Conservation (phyloP, 768 basidiomycete species). For the Porpolomopsis calyptriformis region DNA sequence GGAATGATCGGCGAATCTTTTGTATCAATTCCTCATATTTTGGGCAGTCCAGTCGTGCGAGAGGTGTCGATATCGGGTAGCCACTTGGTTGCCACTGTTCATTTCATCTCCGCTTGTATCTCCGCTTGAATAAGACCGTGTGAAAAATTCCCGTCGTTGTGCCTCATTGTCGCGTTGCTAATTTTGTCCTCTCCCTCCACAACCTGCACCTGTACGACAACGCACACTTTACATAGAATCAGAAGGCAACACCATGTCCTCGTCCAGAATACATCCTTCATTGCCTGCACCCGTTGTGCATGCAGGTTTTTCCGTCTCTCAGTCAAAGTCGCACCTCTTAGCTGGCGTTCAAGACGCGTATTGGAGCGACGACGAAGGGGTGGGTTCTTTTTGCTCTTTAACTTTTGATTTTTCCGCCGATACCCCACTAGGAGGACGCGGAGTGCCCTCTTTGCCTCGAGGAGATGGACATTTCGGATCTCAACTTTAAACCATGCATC, state of each 20-base stretch:
- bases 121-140: background rate
- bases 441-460: conserved; percentile 98
- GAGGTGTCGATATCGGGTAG: no score
- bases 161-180: conserved; percentile 12
- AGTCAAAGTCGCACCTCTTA: conserved; percentile 77
- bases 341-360: conserved; percentile 94
- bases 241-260: conserved; percentile 38
- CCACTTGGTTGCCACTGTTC: no score
- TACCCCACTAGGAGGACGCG: conserved; percentile 67
- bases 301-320: conserved; percentile 56
- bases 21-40: no score
- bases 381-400: conserved; percentile 25
- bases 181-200: background rate
- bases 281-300: conserved; percentile 68
- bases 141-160: conserved; percentile 1
- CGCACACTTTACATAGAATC: no score
- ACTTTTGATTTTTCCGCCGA: conserved; percentile 10
- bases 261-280: conserved; percentile 48
- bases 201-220: background rate
- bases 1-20: no score
- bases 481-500: conserved; percentile 98
- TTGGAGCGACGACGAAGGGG: conserved; percentile 88
- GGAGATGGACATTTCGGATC: conserved; percentile 97
- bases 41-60: no score
- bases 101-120: background rate